Percentiles rank a stretch among this genome's conserved stretches.
These are phyloP conservation scores for Macrocystidia cucumis DNA, from an alignment of 1,284 basidiomycete species.

Conservation along the genomic window DNA sequence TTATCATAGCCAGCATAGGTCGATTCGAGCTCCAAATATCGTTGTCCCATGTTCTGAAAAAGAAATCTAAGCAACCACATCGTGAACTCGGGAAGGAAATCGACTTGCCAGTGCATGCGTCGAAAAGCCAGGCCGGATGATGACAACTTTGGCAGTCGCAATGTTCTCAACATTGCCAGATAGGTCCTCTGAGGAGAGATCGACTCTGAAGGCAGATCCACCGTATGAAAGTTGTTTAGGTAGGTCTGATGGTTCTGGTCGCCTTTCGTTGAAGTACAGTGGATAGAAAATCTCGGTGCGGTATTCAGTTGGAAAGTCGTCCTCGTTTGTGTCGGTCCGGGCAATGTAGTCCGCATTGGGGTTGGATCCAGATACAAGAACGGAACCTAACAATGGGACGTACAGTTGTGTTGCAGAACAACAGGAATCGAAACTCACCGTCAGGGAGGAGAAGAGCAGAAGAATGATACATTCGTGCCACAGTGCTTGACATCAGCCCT, in stretches of 20 bases:
- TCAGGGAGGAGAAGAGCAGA: conserved; percentile 81
- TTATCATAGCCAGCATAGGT: conserved; percentile 65
- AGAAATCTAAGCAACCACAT: no score
- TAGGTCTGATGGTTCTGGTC: conserved; percentile 66
- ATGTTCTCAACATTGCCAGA: conserved; percentile 58
- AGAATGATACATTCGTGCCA: conserved; percentile 82
- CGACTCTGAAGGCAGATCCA: conserved; percentile 64
- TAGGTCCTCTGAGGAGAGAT: conserved; percentile 49
- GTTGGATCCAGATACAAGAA: conserved; percentile 86
- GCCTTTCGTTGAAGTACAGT: conserved; percentile 63
- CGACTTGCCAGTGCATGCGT: conserved; percentile 96
- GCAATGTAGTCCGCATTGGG: conserved; percentile 81
- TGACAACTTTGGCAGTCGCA: conserved; percentile 70
- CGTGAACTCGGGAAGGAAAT: no score
- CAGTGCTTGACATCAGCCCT: conserved; percentile 49
- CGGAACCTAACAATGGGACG: no score
- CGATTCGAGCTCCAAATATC: conserved; percentile 70
- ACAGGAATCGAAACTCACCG: no score
- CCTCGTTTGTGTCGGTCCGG: no score
- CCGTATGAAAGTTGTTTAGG: conserved; percentile 76
- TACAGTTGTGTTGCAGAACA: no score
- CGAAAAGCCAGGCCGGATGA: conserved; percentile 86
- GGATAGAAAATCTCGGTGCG: conserved; percentile 83
- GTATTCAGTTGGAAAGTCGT: conserved; percentile 84
- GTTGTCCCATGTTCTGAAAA: conserved; percentile 92